Conservation (phyloP, 441 rosid genomes). For the Gossypium lobatum region DNA sequence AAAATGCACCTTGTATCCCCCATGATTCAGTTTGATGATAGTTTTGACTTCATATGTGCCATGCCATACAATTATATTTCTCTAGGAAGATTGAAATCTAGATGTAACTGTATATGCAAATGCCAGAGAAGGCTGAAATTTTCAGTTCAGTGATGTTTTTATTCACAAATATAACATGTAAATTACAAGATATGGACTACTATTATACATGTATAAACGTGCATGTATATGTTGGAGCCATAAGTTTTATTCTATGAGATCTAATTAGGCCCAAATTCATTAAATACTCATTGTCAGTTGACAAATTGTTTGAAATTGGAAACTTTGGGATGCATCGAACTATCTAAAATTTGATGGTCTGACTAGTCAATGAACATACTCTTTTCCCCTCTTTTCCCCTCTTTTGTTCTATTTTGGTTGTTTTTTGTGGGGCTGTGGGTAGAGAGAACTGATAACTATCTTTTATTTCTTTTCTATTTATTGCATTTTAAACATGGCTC, state of each 20-base stretch:
- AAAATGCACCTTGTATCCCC: not conserved
- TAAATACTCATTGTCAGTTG: not conserved
- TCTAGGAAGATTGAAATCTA: slow-evolving; percentile 4
- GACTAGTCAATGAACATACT: not conserved
- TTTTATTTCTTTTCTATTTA: not conserved
- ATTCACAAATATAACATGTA: not conserved
- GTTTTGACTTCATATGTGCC: not conserved
- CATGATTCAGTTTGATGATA: not conserved
- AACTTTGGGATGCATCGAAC: not conserved
- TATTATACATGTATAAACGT: not conserved
- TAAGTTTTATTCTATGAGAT: not conserved
- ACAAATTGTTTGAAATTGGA: slow-evolving; percentile 2
- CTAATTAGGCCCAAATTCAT: not conserved
- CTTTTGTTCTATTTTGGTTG: not conserved
- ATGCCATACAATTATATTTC: not conserved
- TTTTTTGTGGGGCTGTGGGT: not conserved
- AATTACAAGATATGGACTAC: not conserved
- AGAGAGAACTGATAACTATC: not conserved
- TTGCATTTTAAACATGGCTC: slow-evolving; percentile 9
- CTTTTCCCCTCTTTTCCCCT: not conserved
- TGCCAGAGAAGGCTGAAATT: not conserved
- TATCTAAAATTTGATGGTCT: not conserved
- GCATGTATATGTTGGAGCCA: not conserved
- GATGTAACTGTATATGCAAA: not conserved
- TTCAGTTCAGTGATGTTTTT: not conserved